Percentiles rank a stretch among this genome's conserved stretches.
These are phyloP conservation scores for Solanum bukasovii DNA, from an alignment of 257 asterid genomes.

Conservation along the genomic window DNA sequence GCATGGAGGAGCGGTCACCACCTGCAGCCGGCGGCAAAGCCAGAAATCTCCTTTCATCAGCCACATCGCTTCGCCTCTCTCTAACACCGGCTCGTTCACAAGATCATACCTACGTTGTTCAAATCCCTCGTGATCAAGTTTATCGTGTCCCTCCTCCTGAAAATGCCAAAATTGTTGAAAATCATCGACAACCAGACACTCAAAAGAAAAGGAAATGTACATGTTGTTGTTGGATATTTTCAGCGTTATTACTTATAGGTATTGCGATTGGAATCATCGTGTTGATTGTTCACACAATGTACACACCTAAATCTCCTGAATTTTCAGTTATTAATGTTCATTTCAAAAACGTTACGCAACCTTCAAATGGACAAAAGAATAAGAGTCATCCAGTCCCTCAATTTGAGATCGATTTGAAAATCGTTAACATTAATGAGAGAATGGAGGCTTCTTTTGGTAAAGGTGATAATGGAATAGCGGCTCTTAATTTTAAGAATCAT, in stretches of 20 bases:
- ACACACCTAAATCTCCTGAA: conserved; percentile 34
- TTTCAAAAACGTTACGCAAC: background rate
- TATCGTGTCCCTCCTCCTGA: conserved; percentile 84
- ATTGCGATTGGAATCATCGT: background rate
- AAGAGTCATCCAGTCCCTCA: background rate
- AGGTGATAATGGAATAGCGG: conserved; percentile 7
- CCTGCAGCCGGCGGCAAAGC: background rate
- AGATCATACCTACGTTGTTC: conserved; percentile 52
- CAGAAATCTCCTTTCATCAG: background rate
- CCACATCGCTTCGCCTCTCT: background rate
- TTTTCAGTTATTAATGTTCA: conserved; percentile 22
- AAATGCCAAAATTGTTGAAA: conserved; percentile 45
- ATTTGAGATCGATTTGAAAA: conserved; percentile 18
- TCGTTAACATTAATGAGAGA: conserved; percentile 23
- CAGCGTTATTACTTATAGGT: conserved; percentile 6
- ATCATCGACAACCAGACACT: conserved; percentile 2
- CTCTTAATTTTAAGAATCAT: conserved; percentile 21
- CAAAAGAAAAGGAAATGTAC: background rate
- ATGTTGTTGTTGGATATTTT: conserved; percentile 9
- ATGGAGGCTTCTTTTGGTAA: conserved; percentile 16
- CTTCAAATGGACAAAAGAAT: background rate
- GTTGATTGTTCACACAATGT: conserved; percentile 12
- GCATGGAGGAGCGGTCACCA: conserved; percentile 71
- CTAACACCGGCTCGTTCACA: background rate
- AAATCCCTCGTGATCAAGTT: conserved; percentile 60